These are phyloP conservation scores for Fusarium sublunatum DNA, from an alignment of 2,329 filamentous ascomycete genomes.

Conservation along the genomic window DNA sequence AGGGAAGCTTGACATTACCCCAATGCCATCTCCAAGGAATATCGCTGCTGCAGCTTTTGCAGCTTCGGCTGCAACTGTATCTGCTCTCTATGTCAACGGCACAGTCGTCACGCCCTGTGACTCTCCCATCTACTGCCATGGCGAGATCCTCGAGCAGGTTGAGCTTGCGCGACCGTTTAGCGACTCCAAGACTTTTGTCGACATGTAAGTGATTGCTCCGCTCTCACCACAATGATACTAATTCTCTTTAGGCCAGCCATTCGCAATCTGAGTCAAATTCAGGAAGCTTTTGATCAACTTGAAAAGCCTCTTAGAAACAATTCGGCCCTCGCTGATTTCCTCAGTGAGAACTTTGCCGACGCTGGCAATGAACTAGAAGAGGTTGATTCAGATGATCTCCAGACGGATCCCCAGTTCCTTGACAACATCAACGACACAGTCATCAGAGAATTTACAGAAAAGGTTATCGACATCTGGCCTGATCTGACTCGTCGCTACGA, in stretches of 20 bases:
- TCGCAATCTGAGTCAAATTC: constrained; percentile 68
- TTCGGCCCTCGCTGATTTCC: constrained; percentile 69
- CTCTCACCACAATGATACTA: constrained; percentile 23
- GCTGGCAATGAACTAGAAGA: constrained; percentile 71
- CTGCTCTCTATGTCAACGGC: constrained; percentile 69
- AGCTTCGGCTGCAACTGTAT: constrained; percentile 46
- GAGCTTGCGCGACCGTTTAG: constrained; percentile 72
- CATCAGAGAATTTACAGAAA: constrained; percentile 68
- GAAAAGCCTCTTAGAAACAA: constrained; percentile 71
- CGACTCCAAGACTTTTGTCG: constrained; percentile 78
- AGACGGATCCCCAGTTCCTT: constrained; percentile 69
- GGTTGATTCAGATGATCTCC: constrained; percentile 62
- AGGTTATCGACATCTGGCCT: constrained; percentile 77
- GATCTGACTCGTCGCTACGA: constrained; percentile 71
- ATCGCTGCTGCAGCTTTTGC: constrained; percentile 46
- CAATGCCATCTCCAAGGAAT: constrained; percentile 46
- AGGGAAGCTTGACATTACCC: not conserved
- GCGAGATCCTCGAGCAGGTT: constrained; percentile 70
- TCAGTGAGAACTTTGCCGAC: constrained; percentile 71
- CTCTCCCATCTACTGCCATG: constrained; percentile 74
- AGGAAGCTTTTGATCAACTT: constrained; percentile 69
- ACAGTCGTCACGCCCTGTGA: constrained; percentile 72
- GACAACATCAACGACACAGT: constrained; percentile 66
- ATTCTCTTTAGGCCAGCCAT: constrained; percentile 64
- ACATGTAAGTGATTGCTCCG: constrained; percentile 63